phyloP scores from a whole-genome alignment of 2,329 filamentous ascomycete species.

The Cytospora piceae region DNA sequence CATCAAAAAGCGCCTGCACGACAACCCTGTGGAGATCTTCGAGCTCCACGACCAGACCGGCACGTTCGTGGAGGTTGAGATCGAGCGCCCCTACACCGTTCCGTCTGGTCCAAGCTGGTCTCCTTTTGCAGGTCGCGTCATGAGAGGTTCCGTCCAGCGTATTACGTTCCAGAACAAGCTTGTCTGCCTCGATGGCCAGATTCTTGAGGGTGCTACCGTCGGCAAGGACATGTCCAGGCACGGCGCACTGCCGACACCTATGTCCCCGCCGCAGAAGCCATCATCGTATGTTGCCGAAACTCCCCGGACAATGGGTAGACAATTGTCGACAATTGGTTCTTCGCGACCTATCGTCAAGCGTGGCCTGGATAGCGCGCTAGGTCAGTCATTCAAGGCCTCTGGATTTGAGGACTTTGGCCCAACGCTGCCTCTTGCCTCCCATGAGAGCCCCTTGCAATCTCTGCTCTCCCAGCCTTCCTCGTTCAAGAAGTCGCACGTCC shows the following conservation, averaged over 20 bases:
- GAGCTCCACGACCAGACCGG: conserved; percentile 80
- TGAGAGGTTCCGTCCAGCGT: conserved; percentile 72
- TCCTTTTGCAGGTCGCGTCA: conserved; percentile 69
- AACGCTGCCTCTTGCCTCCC: conserved; percentile 51
- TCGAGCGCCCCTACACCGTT: conserved; percentile 71
- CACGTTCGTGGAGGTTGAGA: conserved; percentile 73
- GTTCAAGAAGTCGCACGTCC: conserved; percentile 87
- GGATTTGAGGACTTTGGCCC: conserved; percentile 51
- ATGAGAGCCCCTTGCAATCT: conserved; percentile 67
- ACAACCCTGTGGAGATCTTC: conserved; percentile 80
- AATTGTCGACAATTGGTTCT: conserved; percentile 40
- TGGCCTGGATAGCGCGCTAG: conserved; percentile 41
- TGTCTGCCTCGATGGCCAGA: conserved; percentile 72
- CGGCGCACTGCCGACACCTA: conserved; percentile 51
- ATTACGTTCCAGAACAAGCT: conserved; percentile 77
- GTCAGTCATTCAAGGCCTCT: conserved; percentile 35
- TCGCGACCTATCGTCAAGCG: conserved; percentile 41
- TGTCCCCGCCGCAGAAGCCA: conserved; percentile 62
- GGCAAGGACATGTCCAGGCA: conserved; percentile 80
- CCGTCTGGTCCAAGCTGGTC: conserved; percentile 62
- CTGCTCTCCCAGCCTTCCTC: conserved; percentile 75
- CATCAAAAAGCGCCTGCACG: conserved; percentile 70
- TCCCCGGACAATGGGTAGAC: conserved; percentile 36
- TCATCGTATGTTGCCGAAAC: conserved; percentile 39
- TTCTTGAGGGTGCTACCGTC: conserved; percentile 58